Evolutionary conservation across 768 basidiomycete genomes (phyloP), one percentile per base, ranked within the genome.

Genomic region (Termitomyces sp.): DNA sequence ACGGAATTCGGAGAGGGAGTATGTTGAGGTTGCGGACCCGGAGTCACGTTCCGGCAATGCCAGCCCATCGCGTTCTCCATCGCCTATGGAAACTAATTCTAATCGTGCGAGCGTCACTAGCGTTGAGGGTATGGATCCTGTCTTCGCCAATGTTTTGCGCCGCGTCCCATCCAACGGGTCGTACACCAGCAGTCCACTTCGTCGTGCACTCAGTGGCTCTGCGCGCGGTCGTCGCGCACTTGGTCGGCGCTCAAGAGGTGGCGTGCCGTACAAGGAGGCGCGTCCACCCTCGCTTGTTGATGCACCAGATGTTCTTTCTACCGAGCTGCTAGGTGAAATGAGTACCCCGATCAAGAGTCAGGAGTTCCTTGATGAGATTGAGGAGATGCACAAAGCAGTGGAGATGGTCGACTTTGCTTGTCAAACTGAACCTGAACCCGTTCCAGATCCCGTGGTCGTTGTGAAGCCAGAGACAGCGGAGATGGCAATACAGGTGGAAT

Each of bases 91-190:
- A 38, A 62, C 68, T 12, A 69, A 65, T 9, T 85, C 84, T 3
- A 87, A 88, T 62, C 77, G 85, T 35, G 81, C 81, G 6, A 89
- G 85, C 62, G 78, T 90, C 4, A 88, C 81, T 9, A 89, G 85
- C 62, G 79, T 90, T 4, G 90, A 93, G 54, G 90, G 90, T 43
- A 90, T 94, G 87, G 92, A 93, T 58, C 92, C 93, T 10, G 78
- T 73, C 0, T 94, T 90, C 64, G 90, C 90, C 51, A 89, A 88
- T 56, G 77, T 91, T 14, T 81, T 93, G 44, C 81, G 81, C 53
- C 84, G 85, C 21, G 69, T 76, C 2, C 74, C 77, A 0, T 80
- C 79, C 9, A 75, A 71, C 46, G 72, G 70, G 12, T 77, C 71
- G 2, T 77, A 78, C 34, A 66, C 74, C 53, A 72, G 75, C 17